Percentiles rank a stretch among this genome's conserved stretches.
phyloP scores from a whole-genome alignment of 495 filamentous ascomycete genomes.

The Penicillium turbatum region DNA sequence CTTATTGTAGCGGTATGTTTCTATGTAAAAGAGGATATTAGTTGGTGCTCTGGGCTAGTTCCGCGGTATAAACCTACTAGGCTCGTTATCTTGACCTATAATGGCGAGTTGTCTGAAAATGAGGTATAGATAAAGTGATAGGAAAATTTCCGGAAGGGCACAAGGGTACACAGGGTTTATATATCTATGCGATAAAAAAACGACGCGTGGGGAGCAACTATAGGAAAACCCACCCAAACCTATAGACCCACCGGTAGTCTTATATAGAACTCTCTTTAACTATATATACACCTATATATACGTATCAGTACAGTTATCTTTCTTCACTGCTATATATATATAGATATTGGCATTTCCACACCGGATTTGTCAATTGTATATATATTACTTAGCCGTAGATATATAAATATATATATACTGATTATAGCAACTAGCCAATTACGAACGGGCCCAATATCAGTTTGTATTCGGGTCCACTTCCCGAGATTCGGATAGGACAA shows the following conservation, averaged over 20 bases:
- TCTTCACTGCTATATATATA: too few relatives aligned
- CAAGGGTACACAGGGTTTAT: neutral
- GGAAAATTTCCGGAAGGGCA: neutral
- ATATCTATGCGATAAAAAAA: neutral
- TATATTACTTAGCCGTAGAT: too few relatives aligned
- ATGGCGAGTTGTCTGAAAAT: constrained; percentile 1
- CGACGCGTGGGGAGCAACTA: neutral
- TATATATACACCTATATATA: too few relatives aligned
- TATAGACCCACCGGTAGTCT: neutral
- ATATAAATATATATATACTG: too few relatives aligned
- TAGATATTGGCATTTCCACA: too few relatives aligned
- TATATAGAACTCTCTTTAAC: neutral
- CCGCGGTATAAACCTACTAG: neutral
- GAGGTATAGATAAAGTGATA: neutral
- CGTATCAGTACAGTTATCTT: too few relatives aligned
- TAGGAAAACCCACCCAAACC: neutral
- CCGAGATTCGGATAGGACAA: neutral
- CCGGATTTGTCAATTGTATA: too few relatives aligned
- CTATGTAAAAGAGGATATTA: constrained; percentile 8
- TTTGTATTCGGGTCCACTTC: neutral
- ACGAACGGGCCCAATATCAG: neutral
- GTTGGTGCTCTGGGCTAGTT: neutral
- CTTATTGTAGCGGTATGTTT: constrained; percentile 53
- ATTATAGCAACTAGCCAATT: neutral
- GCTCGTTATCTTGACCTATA: constrained; percentile 19